phyloP scores from a whole-genome alignment of 1,139 yeast genomes.

The Candida albicans region DNA sequence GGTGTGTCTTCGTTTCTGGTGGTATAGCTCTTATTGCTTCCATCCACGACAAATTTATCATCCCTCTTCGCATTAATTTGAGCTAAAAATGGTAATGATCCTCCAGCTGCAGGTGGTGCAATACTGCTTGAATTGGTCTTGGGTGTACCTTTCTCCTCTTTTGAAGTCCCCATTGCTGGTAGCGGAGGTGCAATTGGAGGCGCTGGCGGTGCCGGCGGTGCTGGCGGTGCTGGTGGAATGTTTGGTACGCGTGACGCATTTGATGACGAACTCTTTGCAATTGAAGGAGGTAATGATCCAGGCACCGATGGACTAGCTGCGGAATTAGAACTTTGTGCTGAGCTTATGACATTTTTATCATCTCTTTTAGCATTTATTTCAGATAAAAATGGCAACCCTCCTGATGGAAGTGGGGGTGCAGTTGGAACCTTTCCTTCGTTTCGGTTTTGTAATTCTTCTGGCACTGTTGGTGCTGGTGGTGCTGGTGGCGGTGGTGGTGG shows the following conservation, averaged over 20 bases:
- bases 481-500: constrained; percentile 23
- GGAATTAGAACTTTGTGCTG: constrained; percentile 10
- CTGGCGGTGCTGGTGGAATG: constrained; percentile 11
- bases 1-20: constrained; percentile 19
- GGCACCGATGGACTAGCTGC: constrained; percentile 9
- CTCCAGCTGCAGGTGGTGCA: constrained; percentile 19
- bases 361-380: constrained; percentile 57
- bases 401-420: constrained; percentile 24
- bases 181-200: constrained; percentile 23
- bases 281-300: constrained; percentile 8
- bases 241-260: constrained; percentile 14
- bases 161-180: constrained; percentile 15
- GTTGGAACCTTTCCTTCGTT: constrained; percentile 15
- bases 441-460: constrained; percentile 1
- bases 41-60: constrained; percentile 39
- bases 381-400: constrained; percentile 50
- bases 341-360: constrained; percentile 61
- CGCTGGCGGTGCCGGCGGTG: constrained; percentile 18
- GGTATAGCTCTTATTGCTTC: constrained; percentile 18
- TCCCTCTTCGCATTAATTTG: constrained; percentile 43
- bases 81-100: constrained; percentile 43
- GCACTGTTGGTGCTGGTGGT: constrained; percentile 22
- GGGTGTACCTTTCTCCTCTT: constrained; percentile 5
- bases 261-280: constrained; percentile 10
- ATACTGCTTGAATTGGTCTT: constrained; percentile 17